Evolutionary conservation across 805 yeast genomes (phyloP).

Genomic region (Pichia sporocuriosa): DNA sequence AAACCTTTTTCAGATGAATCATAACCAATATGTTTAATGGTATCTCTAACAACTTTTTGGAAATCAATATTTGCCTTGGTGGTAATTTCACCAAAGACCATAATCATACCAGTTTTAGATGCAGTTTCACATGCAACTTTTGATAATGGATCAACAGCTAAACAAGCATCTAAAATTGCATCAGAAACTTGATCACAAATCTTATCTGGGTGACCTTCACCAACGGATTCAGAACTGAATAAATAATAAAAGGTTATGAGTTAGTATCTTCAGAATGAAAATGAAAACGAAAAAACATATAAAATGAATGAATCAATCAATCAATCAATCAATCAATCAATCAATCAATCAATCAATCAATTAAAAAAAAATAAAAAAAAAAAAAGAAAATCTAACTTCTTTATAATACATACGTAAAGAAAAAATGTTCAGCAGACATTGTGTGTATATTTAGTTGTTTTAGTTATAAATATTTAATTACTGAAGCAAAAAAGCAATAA

Average conservation of each 20-base stretch:
- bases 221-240: constrained; percentile 77
- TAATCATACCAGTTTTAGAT: constrained; percentile 97
- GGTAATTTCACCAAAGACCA: constrained; percentile 99
- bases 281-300: no score
- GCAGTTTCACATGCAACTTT: constrained; percentile 99
- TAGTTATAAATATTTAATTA: no score
- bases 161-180: constrained; percentile 96
- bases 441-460: no score
- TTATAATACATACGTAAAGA: constrained; percentile 24
- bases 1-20: constrained; percentile 94
- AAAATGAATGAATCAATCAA: no score
- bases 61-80: constrained; percentile 92
- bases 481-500: no score
- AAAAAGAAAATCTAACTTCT: no score
- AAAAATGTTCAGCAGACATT: constrained; percentile 27
- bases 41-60: constrained; percentile 97
- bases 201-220: constrained; percentile 94
- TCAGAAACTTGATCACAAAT: constrained; percentile 98
- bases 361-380: not conserved
- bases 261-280: no score
- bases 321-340: no score
- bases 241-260: constrained; percentile 6
- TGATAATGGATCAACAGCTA: constrained; percentile 90
- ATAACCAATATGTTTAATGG: constrained; percentile 97
- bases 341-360: no score